Evolutionary conservation across 148 eudicot genomes (phyloP).

Genomic region (Diospyros lotus): DNA sequence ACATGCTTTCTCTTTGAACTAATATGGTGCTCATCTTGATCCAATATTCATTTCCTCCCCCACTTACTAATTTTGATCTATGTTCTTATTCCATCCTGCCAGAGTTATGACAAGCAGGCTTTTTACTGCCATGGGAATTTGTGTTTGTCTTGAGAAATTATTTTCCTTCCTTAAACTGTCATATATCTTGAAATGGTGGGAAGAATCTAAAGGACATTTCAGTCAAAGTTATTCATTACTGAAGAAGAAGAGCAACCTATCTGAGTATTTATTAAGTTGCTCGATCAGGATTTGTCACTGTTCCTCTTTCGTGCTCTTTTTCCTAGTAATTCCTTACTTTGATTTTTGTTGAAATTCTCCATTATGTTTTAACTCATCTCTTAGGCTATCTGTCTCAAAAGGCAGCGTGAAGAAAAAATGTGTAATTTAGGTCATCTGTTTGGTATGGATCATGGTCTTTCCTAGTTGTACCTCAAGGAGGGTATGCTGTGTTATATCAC

Average conservation of each 20-base stretch:
- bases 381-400: too few species aligned
- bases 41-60: not conserved
- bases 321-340: not conserved
- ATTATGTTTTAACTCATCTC: not conserved
- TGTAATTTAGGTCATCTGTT: too few species aligned
- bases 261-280: not conserved
- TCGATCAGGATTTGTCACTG: not conserved
- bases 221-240: not conserved
- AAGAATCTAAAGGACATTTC: not conserved
- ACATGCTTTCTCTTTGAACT: too few species aligned
- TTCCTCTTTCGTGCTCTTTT: too few species aligned
- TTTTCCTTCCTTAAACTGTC: not conserved
- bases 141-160: slow-evolving; percentile 1
- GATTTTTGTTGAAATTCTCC: not conserved
- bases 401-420: too few species aligned
- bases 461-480: too few species aligned
- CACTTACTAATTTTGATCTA: slow-evolving; percentile 4
- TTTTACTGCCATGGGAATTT: too few species aligned
- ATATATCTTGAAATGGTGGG: not conserved
- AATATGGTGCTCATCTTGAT: not conserved
- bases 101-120: not conserved
- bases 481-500: too few species aligned
- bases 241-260: not conserved
- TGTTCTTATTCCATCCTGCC: not conserved
- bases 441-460: too few species aligned